phyloP scores from a whole-genome alignment of 2,329 filamentous ascomycete genomes.

The Trichoderma koningiopsis region DNA sequence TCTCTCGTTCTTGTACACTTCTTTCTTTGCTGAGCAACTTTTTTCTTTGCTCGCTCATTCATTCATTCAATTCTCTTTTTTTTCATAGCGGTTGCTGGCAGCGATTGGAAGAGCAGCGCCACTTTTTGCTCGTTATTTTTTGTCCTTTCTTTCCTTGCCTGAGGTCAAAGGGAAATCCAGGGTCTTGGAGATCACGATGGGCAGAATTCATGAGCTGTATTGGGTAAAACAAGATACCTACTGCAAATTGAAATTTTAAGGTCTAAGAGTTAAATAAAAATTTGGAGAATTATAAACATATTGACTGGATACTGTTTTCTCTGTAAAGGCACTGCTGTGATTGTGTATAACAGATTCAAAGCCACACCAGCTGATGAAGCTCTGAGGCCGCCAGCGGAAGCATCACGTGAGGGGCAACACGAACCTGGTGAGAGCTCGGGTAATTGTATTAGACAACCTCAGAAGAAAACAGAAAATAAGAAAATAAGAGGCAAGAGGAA shows the following conservation, averaged over 20 bases:
- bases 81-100: conserved; percentile 13
- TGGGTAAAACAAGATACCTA: conserved; percentile 4
- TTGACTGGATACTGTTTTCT: not conserved
- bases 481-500: not conserved
- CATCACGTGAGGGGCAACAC: not conserved
- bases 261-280: not conserved
- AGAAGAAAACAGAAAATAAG: not conserved
- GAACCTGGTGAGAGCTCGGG: not conserved
- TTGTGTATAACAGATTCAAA: not conserved
- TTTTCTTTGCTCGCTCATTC: not conserved
- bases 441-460: not conserved
- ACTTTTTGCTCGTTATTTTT: not conserved
- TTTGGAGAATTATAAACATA: not conserved
- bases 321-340: not conserved
- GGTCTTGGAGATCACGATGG: not conserved
- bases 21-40: not conserved
- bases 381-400: not conserved
- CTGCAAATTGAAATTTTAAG: not conserved
- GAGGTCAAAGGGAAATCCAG: not conserved
- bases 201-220: not conserved
- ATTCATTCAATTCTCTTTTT: not conserved
- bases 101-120: not conserved
- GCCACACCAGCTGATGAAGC: conserved; percentile 5
- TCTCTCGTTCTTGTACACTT: conserved; percentile 14
- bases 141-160: not conserved